Conservation (phyloP, 1,284 basidiomycete species). For the Malassezia japonica region DNA sequence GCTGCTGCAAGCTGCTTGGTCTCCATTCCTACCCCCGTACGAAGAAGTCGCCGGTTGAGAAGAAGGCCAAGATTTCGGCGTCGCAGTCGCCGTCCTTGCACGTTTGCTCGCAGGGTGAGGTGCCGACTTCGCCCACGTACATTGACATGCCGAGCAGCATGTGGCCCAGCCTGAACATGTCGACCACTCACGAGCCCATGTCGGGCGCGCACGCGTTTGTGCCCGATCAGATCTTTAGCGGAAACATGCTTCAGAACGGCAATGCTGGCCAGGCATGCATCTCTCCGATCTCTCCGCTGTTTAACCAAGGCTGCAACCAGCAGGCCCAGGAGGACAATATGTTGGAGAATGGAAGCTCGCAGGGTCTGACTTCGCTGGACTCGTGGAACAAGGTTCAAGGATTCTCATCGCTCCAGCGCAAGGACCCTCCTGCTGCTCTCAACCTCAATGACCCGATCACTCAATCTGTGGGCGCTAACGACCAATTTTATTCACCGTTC, state of each 20-base stretch:
- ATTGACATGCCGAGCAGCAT: neutral
- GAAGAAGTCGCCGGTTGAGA: neutral
- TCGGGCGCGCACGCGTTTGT: neutral
- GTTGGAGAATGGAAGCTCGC: neutral
- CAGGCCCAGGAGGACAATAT: neutral
- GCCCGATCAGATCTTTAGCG: neutral
- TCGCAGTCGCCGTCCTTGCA: neutral
- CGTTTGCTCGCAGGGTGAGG: no score
- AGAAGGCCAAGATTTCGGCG: neutral
- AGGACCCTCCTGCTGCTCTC: constrained; percentile 8
- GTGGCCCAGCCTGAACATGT: neutral
- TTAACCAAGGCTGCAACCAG: neutral
- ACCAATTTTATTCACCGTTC: neutral
- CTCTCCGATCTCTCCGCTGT: neutral
- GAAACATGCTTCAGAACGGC: neutral
- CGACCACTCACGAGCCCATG: neutral
- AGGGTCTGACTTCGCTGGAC: neutral
- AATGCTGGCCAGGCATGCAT: neutral
- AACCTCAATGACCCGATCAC: neutral
- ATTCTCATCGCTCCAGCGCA: constrained; percentile 6
- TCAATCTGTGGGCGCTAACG: neutral
- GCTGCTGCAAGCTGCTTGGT: constrained; percentile 17
- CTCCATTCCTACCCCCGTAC: constrained; percentile 7
- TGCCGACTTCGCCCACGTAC: neutral
- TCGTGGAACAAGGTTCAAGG: constrained; percentile 14